Percentiles rank a stretch among this genome's conserved stretches.
Conservation (phyloP, 2,329 filamentous ascomycete genomes). For the Fusarium xylarioides region DNA sequence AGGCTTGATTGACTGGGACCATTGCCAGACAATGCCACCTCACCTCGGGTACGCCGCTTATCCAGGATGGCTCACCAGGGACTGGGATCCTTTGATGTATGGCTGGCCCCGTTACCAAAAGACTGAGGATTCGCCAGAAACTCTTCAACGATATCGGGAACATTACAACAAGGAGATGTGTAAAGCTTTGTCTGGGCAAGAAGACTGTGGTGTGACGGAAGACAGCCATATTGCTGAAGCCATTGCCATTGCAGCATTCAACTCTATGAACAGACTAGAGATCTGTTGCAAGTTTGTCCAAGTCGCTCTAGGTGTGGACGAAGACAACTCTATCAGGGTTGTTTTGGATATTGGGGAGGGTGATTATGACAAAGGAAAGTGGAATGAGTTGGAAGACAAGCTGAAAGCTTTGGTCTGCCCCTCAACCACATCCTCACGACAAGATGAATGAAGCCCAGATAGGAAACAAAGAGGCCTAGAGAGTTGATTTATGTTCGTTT, state of each 20-base stretch:
- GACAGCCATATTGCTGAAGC: background rate
- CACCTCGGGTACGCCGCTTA: background rate
- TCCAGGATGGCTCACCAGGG: background rate
- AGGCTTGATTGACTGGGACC: background rate
- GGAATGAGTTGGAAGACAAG: background rate
- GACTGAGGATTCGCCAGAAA: background rate
- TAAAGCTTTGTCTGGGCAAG: background rate
- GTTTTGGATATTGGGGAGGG: background rate
- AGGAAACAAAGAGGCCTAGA: background rate
- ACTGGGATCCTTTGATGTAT: constrained; percentile 12
- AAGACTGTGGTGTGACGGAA: background rate
- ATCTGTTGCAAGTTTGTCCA: background rate
- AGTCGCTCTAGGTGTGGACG: background rate
- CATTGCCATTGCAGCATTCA: background rate
- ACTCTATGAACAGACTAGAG: accelerated
- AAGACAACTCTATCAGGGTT: background rate
- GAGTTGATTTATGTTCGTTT: background rate
- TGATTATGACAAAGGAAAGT: background rate
- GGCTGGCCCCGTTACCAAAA: background rate
- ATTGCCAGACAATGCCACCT: background rate
- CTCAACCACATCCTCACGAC: accelerated
- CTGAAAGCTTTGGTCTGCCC: background rate
- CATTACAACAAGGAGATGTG: background rate
- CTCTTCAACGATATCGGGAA: background rate
- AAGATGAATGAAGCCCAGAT: background rate